Evolutionary conservation across 768 basidiomycete species (phyloP), one percentile per base, ranked within the genome.

Genomic region (Dictyophora rubrovolvata): DNA sequence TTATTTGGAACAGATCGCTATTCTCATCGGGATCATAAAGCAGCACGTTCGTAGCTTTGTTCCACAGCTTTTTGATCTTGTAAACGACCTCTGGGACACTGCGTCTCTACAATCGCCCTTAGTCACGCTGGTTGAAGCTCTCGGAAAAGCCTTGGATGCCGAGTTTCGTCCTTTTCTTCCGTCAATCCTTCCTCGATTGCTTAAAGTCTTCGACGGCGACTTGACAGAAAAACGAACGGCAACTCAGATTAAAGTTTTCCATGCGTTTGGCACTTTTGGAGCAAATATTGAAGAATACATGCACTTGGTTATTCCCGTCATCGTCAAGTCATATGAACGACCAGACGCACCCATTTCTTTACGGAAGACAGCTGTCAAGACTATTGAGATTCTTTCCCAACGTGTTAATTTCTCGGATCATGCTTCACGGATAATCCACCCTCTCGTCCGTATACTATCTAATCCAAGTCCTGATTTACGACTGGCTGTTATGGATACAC

Each of bases 321-420:
- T 98, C 61, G 87, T 97, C 58, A 86, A 83, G 68, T 85, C 91
- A 5, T 94, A 93, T 63, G 96, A 98, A 68, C 80, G 89, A 36
- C 70, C 81, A 1, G 91, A 93, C 61, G 85, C 82, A 6, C 81
- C 84, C 1, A 80, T 81, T 1, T 72, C 81, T 11, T 74, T 99
- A 53, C 85, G 94, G 48, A 92, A 91, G 71, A 82, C 85, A 53
- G 94, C 95, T 0, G 87, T 98, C 48, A 85, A 89, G 62, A 94
- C 91, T 1, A 89, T 98, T 47, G 92, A 93, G 49, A 89, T 87
- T 20, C 73, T 99, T 23, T 93, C 93, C 5, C 81, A 87, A 63
- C 80, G 93, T 59, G 92, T 98, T 64, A 97, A 98, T 72, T 97
- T 99, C 68, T 93, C 92, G 3, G 96, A 98, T 67, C 95, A 98